phyloP scores from a whole-genome alignment of 108 stramenopile genomes.

The Cyclotella atomus region DNA sequence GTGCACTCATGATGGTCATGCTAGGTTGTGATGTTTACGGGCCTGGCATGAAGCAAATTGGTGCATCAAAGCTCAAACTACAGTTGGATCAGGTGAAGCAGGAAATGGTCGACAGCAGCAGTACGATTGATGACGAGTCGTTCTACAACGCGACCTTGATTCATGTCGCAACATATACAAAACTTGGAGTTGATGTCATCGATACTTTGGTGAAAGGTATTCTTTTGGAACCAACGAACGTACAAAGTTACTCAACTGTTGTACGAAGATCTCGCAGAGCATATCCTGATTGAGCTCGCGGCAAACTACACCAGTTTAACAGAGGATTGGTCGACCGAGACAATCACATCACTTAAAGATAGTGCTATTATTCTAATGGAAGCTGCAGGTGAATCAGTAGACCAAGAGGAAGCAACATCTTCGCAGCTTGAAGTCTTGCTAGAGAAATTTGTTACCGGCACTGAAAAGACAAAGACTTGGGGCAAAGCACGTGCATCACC shows the following conservation, averaged over 20 bases:
- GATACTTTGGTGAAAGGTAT: background rate
- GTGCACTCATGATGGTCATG: conserved; percentile 11
- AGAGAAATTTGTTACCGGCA: too few relatives aligned
- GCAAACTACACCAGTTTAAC: background rate
- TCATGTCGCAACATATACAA: background rate
- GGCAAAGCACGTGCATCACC: too few relatives aligned
- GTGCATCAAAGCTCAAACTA: background rate
- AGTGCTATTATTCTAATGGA: background rate
- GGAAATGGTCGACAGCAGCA: background rate
- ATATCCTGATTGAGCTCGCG: conserved; percentile 5
- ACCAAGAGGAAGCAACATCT: background rate
- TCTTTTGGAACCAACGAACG: background rate
- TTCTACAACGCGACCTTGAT: background rate
- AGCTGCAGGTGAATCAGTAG: background rate
- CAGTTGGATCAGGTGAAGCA: background rate
- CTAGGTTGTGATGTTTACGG: conserved; percentile 33
- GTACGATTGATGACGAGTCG: background rate
- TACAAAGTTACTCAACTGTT: background rate
- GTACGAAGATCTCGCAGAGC: conserved; percentile 10
- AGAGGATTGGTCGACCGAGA: background rate
- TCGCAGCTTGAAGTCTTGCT: too few relatives aligned
- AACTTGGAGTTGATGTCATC: background rate
- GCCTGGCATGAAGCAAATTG: background rate
- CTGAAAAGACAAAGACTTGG: too few relatives aligned
- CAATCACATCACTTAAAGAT: background rate